A percentile compares a stretch with the other conserved stretches of the same genome.
These are phyloP conservation scores for Fraxinus velutina DNA, from an alignment of 305 asterid species.

Conservation along the genomic window DNA sequence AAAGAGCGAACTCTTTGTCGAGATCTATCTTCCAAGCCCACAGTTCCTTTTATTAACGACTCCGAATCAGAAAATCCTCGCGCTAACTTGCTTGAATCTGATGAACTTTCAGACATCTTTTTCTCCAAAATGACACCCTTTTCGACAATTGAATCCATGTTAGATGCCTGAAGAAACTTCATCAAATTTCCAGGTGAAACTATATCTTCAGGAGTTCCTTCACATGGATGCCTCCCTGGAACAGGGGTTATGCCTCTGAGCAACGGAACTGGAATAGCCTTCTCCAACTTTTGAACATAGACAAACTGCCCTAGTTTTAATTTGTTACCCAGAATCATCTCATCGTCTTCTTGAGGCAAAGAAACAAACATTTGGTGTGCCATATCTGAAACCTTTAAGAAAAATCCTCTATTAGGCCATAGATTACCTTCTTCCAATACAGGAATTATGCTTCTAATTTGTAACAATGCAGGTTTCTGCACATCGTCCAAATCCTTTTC, in stretches of 20 bases:
- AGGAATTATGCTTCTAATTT: slow-evolving; percentile 72
- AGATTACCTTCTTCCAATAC: slow-evolving; percentile 68
- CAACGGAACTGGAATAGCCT: slow-evolving; percentile 57
- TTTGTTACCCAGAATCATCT: slow-evolving; percentile 58
- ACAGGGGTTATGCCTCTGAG: slow-evolving; percentile 50
- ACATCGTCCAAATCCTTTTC: slow-evolving; percentile 27
- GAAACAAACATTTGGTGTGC: slow-evolving; percentile 61
- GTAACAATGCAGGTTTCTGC: slow-evolving; percentile 43
- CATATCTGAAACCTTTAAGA: slow-evolving; percentile 61
- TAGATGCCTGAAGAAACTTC: slow-evolving; percentile 30
- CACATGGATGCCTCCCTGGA: slow-evolving; percentile 56
- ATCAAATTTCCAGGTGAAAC: slow-evolving; percentile 29
- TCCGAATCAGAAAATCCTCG: slow-evolving; percentile 39
- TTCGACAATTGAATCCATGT: slow-evolving; percentile 46
- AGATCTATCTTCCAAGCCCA: slow-evolving; percentile 14
- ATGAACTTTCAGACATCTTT: slow-evolving; percentile 26
- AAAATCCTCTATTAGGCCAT: slow-evolving; percentile 72
- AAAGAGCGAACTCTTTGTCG: slow-evolving; percentile 34
- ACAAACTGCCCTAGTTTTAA: slow-evolving; percentile 64
- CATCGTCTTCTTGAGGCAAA: slow-evolving; percentile 56
- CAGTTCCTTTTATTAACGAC: slow-evolving; percentile 17
- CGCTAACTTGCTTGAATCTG: slow-evolving; percentile 18
- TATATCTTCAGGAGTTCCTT: slow-evolving; percentile 57
- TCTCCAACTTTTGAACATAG: slow-evolving; percentile 43
- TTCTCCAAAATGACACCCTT: slow-evolving; percentile 67